Evolutionary conservation across 176 grass and related monocot genomes (phyloP).

Genomic region (Aegilops umbellulata): DNA sequence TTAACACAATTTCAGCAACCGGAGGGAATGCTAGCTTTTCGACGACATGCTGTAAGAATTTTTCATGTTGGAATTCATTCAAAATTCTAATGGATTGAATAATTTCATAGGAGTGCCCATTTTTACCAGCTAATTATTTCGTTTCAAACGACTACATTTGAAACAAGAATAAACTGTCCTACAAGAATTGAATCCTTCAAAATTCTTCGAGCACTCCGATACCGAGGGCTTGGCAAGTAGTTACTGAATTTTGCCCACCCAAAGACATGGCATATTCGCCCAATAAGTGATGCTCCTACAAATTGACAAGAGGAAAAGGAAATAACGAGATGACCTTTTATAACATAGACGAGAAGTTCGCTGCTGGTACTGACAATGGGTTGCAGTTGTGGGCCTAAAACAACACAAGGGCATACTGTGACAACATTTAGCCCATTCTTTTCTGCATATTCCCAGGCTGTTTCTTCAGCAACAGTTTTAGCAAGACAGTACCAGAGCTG

Average conservation of each 20-base stretch:
- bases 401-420: slow-evolving; percentile 30
- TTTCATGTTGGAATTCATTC: too few species aligned
- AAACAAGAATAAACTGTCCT: background rate
- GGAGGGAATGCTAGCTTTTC: too few species aligned
- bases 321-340: slow-evolving; percentile 18
- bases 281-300: background rate
- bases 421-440: slow-evolving; percentile 28
- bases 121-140: too few species aligned
- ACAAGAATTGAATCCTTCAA: background rate
- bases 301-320: background rate
- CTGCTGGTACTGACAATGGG: slow-evolving; percentile 19
- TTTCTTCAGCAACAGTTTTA: slow-evolving; percentile 42
- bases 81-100: too few species aligned
- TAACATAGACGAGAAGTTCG: slow-evolving; percentile 18
- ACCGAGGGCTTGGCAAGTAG: background rate
- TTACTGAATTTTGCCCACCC: background rate
- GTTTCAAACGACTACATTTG: too few species aligned
- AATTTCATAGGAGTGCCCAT: too few species aligned
- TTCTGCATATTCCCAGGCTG: slow-evolving; percentile 28
- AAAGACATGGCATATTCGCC: background rate
- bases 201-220: background rate
- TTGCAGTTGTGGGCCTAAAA: slow-evolving; percentile 20
- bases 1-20: background rate
- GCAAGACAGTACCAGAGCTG: slow-evolving; percentile 50
- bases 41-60: too few species aligned